Percentiles rank a stretch among this genome's conserved stretches.
Conservation (phyloP, 140 eudicot species). For the Ambrosia hybrid region DNA sequence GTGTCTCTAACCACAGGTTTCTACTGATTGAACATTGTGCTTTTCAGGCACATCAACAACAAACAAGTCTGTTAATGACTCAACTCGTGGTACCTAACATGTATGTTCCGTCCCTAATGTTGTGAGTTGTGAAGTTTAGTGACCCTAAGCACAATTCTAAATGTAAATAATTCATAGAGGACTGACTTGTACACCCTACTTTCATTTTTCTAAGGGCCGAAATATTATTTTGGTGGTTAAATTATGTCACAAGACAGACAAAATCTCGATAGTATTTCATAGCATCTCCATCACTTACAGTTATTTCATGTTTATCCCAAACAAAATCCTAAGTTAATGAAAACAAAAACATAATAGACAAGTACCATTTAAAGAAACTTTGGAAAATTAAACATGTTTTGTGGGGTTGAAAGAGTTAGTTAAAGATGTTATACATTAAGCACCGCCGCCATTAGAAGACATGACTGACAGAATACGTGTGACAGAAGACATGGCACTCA, state of each 20-base stretch:
- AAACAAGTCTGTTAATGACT: no score
- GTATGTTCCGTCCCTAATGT: no score
- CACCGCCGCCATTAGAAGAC: slow-evolving; percentile 43
- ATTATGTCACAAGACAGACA: neutral
- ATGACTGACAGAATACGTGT: slow-evolving; percentile 64
- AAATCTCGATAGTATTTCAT: neutral
- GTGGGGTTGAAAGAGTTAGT: neutral
- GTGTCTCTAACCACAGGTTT: no score
- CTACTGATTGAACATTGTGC: no score
- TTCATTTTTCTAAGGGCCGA: no score
- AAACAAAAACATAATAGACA: neutral
- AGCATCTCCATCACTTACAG: neutral
- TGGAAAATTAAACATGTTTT: neutral
- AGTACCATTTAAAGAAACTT: neutral
- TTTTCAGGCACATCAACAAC: no score
- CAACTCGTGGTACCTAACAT: no score
- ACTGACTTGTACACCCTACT: no score
- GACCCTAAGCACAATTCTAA: no score
- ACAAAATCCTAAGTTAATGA: neutral
- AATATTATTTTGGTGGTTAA: no score
- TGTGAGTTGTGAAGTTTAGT: no score
- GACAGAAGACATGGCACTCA: slow-evolving; percentile 78
- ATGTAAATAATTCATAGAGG: no score
- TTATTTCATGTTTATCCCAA: neutral
- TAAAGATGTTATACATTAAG: slow-evolving; percentile 1